These are phyloP conservation scores for Raphanus raphanistrum DNA, from an alignment of 345 rosid species.

Conservation along the genomic window DNA sequence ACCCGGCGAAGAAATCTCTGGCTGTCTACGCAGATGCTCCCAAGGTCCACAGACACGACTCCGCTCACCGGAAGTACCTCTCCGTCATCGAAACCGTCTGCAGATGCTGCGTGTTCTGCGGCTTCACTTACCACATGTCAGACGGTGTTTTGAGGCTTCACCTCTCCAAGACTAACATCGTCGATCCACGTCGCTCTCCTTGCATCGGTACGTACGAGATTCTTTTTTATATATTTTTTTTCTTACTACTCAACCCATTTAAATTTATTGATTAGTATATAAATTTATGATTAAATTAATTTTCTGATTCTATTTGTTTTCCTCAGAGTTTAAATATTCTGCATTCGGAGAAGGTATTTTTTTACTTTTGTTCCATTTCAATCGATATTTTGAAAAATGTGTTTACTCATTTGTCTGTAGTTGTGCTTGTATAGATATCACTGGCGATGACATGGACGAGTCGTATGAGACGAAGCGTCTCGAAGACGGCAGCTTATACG, in stretches of 20 bases:
- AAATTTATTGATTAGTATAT: background rate
- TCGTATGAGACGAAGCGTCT: background rate
- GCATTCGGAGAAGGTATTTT: background rate
- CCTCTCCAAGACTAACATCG: background rate
- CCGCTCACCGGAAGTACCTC: background rate
- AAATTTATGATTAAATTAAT: background rate
- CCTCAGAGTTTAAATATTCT: background rate
- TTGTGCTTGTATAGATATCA: background rate
- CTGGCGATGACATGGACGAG: background rate
- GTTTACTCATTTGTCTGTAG: background rate
- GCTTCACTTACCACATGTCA: background rate
- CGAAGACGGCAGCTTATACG: background rate
- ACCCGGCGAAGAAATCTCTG: background rate
- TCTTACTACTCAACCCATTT: background rate
- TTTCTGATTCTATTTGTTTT: background rate
- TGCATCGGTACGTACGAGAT: background rate
- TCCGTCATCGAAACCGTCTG: background rate
- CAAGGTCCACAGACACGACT: background rate
- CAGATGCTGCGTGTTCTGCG: background rate
- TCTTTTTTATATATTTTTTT: too few species aligned
- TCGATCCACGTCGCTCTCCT: background rate
- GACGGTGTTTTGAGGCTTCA: background rate
- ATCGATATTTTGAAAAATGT: background rate
- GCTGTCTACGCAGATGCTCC: background rate
- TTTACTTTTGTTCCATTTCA: background rate